Base-by-base conservation (phyloP, 2,329 filamentous ascomycete genomes). In the Fusarium haematococcum region DNA sequence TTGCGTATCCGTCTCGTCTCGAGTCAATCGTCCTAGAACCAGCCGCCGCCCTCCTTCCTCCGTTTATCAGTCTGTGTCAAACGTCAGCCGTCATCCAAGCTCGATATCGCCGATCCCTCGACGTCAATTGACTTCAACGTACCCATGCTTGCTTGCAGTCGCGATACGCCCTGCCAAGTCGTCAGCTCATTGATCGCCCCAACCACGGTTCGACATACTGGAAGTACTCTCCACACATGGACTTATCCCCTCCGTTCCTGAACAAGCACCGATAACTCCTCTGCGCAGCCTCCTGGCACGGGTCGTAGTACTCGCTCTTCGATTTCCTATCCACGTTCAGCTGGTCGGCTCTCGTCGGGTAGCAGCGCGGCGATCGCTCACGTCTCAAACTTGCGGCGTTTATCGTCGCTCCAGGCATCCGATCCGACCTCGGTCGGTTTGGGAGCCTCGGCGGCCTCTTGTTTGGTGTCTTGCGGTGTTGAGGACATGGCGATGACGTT, bases 101-200 rank as follows among this genome's bases (percentile, higher is more conserved):
- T 41, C 35, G 23, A 16, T 18, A 52, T 52, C 16, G 13, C 10
- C 16, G 6, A 52, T 7, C n/a, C 8, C 5, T 27, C 10, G 41
- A 3, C 6, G n/a, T 27, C n/a, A 23, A 23, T 25, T 45, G 30
- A 10, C 4, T 25, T 14, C 1, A 48, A 70, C 77, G 27, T 88
- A 98, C 95, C 95, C 95, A 98, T 86, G 92, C 89, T 85, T 97
- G 95, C 83, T 98, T 98, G 85, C 96, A 98, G 73, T 97, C 95
- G 68, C 95, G 91, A 83, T 98, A 98, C 60, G 95, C 95, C 84
- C 95, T 97, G 74, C 65, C 9, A 27, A 20, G 18, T n/a, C 8
- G 59, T 81, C 65, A 81, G 75, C 70, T 32, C 13, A 18, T 11
- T 32, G n/a, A 8, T 48, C 10, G 16, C 27, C 37, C 59, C 18